Evolutionary conservation across 345 rosid species (phyloP), one percentile per base, ranked within the genome.

Genomic region (Bruguiera sexangula): DNA sequence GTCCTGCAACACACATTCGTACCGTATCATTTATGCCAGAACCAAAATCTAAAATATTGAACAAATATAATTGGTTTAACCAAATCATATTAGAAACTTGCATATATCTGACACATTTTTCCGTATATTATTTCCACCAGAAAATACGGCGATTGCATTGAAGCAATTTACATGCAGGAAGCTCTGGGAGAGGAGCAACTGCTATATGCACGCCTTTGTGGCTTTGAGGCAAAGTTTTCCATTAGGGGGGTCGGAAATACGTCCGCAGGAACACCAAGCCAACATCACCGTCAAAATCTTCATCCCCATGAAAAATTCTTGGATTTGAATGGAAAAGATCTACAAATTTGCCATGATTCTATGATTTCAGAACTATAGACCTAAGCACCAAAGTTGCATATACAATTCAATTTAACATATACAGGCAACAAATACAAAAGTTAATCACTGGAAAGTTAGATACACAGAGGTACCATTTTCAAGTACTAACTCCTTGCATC

Each of bases 181-280:
- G 86, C 65, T 3, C 3, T 57, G 21, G 71, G 43, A 8, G 65
- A 26, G 34, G 88, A 75, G 56, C 92, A 88, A 51, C 74, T 84
- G 1, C 51, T 86, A 50, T 82, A 72, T 64, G 92, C 95, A 19
- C 79, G 74, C 1, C 82, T 91, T 91, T 32, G 87, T 89, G 39
- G 71, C 9, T 80, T 87, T 8, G 70, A 48, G 2, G 85, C 74
- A 9, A 92, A 87, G 65, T 90, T 78, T 79, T 72, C 81, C 70
- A 88, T 92, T 32, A 83, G 86, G 87, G 87, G 91, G 89, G 84
- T 20, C 72, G 87, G 1, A 88, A 77, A 63, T 86, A 57, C 65
- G 71, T 81, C 22, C 69, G 64, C 22, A 85, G 71, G 63, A 54
- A 24, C 30, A 56, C 53, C 0, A 60, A 19, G 66, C 15, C 57